Evolutionary conservation across 176 grass and related monocot species (phyloP).

Genomic region (Miscanthus lutarioriparius): DNA sequence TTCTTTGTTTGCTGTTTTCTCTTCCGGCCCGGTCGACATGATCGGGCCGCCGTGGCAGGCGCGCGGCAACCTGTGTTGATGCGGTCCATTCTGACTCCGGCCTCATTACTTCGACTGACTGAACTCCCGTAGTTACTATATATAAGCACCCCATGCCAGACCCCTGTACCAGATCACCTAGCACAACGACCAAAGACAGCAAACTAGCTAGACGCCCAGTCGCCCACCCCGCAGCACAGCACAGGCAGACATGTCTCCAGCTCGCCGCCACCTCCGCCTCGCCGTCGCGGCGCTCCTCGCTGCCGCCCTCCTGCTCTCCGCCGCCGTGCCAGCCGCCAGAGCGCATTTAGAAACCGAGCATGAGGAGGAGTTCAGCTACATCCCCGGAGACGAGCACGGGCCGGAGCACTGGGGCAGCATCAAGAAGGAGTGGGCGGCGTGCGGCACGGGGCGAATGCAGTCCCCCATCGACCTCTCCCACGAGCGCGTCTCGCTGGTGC

Average conservation of each 20-base stretch:
- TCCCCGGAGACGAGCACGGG: constrained; percentile 25
- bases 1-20: too few species aligned
- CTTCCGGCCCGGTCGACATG: too few species aligned
- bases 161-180: background rate
- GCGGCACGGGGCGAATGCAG: constrained; percentile 57
- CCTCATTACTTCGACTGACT: too few species aligned
- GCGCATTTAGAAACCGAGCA: constrained; percentile 40
- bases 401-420: constrained; percentile 66
- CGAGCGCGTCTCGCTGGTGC: constrained; percentile 28
- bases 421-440: constrained; percentile 56
- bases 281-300: background rate
- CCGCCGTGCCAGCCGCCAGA: constrained; percentile 18
- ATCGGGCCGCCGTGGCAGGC: too few species aligned
- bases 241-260: background rate
- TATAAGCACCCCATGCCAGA: background rate
- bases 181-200: background rate
- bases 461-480: constrained; percentile 69
- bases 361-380: constrained; percentile 67
- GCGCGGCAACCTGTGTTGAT: too few species aligned
- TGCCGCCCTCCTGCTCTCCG: background rate
- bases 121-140: background rate
- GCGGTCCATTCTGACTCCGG: too few species aligned
- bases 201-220: background rate
- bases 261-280: background rate
- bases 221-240: background rate